phyloP scores from a whole-genome alignment of 2,329 filamentous ascomycete genomes.

The Venturia carpophila region DNA sequence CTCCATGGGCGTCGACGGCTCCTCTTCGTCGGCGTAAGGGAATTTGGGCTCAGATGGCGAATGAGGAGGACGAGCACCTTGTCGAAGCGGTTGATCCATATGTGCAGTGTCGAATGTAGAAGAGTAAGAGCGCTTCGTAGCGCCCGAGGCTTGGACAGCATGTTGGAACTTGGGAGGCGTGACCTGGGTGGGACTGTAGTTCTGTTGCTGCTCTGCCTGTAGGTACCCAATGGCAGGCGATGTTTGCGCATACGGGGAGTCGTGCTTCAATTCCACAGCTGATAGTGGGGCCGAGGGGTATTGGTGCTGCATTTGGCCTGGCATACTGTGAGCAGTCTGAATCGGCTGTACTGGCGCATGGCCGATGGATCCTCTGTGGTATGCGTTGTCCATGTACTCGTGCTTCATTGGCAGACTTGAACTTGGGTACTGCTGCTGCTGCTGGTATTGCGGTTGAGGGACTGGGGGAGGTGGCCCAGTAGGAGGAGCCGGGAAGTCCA shows the following conservation, averaged over 20 bases:
- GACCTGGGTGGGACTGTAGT: not conserved
- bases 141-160: conserved; percentile 23
- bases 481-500: conserved; percentile 8
- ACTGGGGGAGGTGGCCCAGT: conserved; percentile 12
- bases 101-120: conserved; percentile 39
- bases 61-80: conserved; percentile 37
- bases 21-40: conserved; percentile 28
- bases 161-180: conserved; percentile 14
- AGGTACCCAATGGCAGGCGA: not conserved
- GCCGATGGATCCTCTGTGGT: not conserved
- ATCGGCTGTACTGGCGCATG: conserved; percentile 4
- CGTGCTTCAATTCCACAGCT: conserved; percentile 1
- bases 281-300: conserved; percentile 6
- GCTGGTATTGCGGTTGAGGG: conserved; percentile 4
- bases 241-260: conserved; percentile 9
- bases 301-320: conserved; percentile 14
- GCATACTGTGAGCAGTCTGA: not conserved
- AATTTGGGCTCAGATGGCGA: conserved; percentile 21
- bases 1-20: conserved; percentile 28
- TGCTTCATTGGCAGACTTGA: conserved; percentile 9
- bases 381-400: conserved; percentile 1
- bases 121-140: conserved; percentile 40
- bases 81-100: conserved; percentile 36
- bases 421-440: not conserved
- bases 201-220: not conserved